phyloP scores from a whole-genome alignment of 805 yeast species.

The Candida ovalis region DNA sequence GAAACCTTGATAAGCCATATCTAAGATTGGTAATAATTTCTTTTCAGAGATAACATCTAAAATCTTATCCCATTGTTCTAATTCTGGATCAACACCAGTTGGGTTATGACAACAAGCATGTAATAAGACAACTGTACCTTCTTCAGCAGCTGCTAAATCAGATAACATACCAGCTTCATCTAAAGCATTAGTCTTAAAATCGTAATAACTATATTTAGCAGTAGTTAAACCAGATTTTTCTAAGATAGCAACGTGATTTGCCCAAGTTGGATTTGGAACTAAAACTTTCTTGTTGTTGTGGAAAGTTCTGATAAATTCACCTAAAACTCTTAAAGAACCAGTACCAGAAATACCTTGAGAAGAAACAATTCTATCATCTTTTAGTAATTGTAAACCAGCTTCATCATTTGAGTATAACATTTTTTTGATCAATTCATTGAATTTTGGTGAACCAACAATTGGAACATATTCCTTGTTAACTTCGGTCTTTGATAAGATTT shows the following conservation, averaged over 20 bases:
- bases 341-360: slow-evolving; percentile 94
- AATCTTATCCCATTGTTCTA: slow-evolving; percentile 76
- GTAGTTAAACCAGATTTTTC: slow-evolving; percentile 64
- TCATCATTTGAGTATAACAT: slow-evolving; percentile 68
- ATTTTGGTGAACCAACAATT: slow-evolving; percentile 73
- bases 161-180: slow-evolving; percentile 60
- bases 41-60: slow-evolving; percentile 56
- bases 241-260: slow-evolving; percentile 83
- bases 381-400: slow-evolving; percentile 51
- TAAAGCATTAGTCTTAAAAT: slow-evolving; percentile 54
- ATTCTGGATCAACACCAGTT: slow-evolving; percentile 88
- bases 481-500: slow-evolving; percentile 40
- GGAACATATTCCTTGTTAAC: slow-evolving; percentile 83
- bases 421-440: slow-evolving; percentile 61
- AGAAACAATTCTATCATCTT: slow-evolving; percentile 66
- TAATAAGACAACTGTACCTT: slow-evolving; percentile 64
- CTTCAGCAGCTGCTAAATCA: slow-evolving; percentile 52
- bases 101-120: slow-evolving; percentile 99
- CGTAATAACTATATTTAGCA: slow-evolving; percentile 68
- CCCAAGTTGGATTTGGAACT: slow-evolving; percentile 91
- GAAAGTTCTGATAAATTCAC: slow-evolving; percentile 67
- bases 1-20: slow-evolving; percentile 95
- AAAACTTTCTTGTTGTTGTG: slow-evolving; percentile 53
- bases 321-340: slow-evolving; percentile 85
- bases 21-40: slow-evolving; percentile 75